phyloP scores from a whole-genome alignment of 495 filamentous ascomycete genomes.

The Oidiodendron maius region DNA sequence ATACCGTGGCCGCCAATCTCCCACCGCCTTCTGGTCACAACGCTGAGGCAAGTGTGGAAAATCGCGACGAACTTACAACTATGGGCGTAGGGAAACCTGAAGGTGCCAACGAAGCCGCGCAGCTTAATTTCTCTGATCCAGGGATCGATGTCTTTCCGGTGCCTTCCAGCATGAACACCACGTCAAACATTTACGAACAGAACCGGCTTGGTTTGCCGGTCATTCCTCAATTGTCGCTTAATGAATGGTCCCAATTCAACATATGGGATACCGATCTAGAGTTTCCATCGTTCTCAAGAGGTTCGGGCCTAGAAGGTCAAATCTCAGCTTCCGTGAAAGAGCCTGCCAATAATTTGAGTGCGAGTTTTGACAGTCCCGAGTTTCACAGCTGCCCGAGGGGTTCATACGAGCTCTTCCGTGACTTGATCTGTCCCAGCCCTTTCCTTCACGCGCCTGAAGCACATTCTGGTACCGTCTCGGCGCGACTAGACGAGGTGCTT shows the following conservation, averaged over 20 bases:
- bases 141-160: constrained; percentile 2
- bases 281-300: too few relatives aligned
- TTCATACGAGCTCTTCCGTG: constrained; percentile 27
- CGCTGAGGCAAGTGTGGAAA: constrained; percentile 1
- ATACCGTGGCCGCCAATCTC: neutral
- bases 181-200: constrained; percentile 2
- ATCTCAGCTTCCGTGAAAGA: constrained; percentile 3
- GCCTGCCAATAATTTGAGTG: constrained; percentile 18
- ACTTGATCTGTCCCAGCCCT: constrained; percentile 13
- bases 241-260: constrained; percentile 17
- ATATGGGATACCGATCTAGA: constrained; percentile 3
- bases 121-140: neutral
- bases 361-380: constrained; percentile 26
- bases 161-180: constrained; percentile 4
- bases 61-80: neutral
- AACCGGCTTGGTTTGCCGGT: constrained; percentile 3
- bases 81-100: constrained; percentile 3
- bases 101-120: constrained; percentile 4
- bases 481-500: constrained; percentile 26
- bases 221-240: neutral
- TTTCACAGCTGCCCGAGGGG: constrained; percentile 27
- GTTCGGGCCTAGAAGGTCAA: too few relatives aligned
- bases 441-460: constrained; percentile 20
- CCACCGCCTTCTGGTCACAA: constrained; percentile 7
- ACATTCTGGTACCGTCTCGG: constrained; percentile 12